phyloP scores from a whole-genome alignment of 768 basidiomycete genomes.

The Clitopilus hobsonii region DNA sequence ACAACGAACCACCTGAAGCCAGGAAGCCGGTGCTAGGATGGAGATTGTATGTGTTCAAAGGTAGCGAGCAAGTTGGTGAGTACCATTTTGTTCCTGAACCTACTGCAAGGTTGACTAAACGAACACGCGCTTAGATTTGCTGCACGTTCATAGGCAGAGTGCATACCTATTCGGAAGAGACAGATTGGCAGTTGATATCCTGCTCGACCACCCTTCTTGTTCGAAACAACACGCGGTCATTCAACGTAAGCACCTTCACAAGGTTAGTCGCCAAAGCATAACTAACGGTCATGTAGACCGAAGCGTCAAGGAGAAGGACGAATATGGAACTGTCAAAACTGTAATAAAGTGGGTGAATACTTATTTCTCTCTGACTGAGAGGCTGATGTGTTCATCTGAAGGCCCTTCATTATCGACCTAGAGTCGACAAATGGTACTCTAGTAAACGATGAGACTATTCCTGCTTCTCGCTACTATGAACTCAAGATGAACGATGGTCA shows the following conservation, averaged over 20 bases:
- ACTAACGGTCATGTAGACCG: conserved; percentile 47
- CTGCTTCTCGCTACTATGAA: conserved; percentile 84
- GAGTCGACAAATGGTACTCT: conserved; percentile 97
- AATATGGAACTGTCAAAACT: conserved; percentile 76
- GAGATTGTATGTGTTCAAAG: conserved; percentile 98
- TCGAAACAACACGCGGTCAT: conserved; percentile 98
- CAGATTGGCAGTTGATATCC: conserved; percentile 77
- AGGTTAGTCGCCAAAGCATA: background rate
- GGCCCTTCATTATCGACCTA: conserved; percentile 95
- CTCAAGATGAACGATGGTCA: conserved; percentile 73
- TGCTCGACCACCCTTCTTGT: conserved; percentile 92
- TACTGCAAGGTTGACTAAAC: background rate
- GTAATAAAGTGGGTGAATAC: conserved; percentile 67
- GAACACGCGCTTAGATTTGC: conserved; percentile 53
- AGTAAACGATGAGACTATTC: conserved; percentile 85
- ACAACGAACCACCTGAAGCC: conserved; percentile 98
- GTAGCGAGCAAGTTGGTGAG: conserved; percentile 86
- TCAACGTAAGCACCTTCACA: conserved; percentile 58
- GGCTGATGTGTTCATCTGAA: conserved; percentile 23
- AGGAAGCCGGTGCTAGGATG: conserved; percentile 86
- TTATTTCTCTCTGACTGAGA: background rate
- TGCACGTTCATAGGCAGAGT: conserved; percentile 92
- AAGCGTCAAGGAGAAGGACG: conserved; percentile 80
- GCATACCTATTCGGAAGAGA: conserved; percentile 94
- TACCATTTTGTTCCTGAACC: conserved; percentile 7